Percentiles rank a stretch among this genome's conserved stretches.
Evolutionary conservation across 768 basidiomycete genomes (phyloP).

Genomic region (Xerocomellus amylosporus): DNA sequence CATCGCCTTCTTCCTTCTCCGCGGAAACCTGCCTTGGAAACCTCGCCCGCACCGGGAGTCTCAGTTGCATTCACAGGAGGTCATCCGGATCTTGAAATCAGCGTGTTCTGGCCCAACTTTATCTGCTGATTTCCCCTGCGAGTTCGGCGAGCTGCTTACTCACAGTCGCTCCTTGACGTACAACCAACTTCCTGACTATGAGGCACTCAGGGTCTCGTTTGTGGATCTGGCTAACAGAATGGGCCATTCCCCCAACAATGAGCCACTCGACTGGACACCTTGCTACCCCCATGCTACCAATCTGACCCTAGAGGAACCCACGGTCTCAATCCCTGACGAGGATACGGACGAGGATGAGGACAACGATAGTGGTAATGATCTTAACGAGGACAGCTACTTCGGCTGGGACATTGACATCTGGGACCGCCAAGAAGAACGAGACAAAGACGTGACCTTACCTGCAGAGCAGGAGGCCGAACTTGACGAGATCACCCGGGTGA

Average conservation of each 20-base stretch:
- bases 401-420: background rate
- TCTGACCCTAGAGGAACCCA: background rate
- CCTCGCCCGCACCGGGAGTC: background rate
- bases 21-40: constrained; percentile 1
- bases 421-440: constrained; percentile 1
- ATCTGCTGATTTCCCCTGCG: background rate
- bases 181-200: constrained; percentile 1
- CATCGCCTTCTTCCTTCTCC: background rate
- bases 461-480: background rate
- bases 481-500: background rate
- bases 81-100: constrained; percentile 1
- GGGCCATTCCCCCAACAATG: background rate
- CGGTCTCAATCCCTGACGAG: background rate
- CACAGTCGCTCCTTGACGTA: constrained; percentile 1
- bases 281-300: background rate
- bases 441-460: background rate
- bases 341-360: background rate
- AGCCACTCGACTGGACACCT: constrained; percentile 6
- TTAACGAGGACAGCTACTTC: constrained; percentile 1
- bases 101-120: background rate
- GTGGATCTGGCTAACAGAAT: background rate
- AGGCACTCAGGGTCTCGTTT: background rate
- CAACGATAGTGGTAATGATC: background rate
- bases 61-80: background rate
- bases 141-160: constrained; percentile 1